Evolutionary conservation across 2,329 filamentous ascomycete species (phyloP).

Genomic region (Tolypocladium guangdongense): DNA sequence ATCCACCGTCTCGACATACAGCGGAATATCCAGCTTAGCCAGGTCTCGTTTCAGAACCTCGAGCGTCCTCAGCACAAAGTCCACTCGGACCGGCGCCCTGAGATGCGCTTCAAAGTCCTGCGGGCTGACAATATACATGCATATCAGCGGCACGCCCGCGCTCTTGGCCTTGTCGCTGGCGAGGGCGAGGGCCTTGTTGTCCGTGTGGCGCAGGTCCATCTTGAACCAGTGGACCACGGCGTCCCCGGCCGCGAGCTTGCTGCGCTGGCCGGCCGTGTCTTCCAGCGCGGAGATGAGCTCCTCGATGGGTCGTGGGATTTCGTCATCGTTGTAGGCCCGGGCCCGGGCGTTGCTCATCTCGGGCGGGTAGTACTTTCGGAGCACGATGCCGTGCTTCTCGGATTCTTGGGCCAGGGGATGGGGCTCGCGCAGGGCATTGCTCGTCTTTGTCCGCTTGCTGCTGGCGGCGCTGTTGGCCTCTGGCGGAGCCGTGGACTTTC

Average conservation of each 20-base stretch:
- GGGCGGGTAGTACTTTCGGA: slow-evolving; percentile 68
- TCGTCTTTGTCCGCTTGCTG: slow-evolving; percentile 21
- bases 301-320: slow-evolving; percentile 64
- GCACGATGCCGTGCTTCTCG: slow-evolving; percentile 49
- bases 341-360: slow-evolving; percentile 80
- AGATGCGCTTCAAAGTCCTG: slow-evolving; percentile 78
- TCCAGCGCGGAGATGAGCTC: slow-evolving; percentile 48
- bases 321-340: slow-evolving; percentile 58
- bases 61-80: slow-evolving; percentile 70
- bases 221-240: slow-evolving; percentile 89
- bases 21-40: slow-evolving; percentile 60
- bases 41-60: slow-evolving; percentile 55
- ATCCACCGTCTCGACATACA: slow-evolving; percentile 63
- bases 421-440: slow-evolving; percentile 28
- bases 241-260: slow-evolving; percentile 39
- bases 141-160: slow-evolving; percentile 60
- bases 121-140: slow-evolving; percentile 69
- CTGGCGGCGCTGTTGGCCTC: slow-evolving; percentile 12
- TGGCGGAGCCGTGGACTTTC: slow-evolving; percentile 12
- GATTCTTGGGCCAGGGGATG: slow-evolving; percentile 35
- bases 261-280: slow-evolving; percentile 45
- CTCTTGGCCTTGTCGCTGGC: slow-evolving; percentile 57
- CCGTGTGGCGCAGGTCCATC: slow-evolving; percentile 59
- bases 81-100: slow-evolving; percentile 60
- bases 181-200: slow-evolving; percentile 61